Percentiles rank a stretch among this genome's conserved stretches.
These are phyloP conservation scores for Phaeoacremonium minimum DNA, from an alignment of 2,329 filamentous ascomycete genomes.

Conservation along the genomic window DNA sequence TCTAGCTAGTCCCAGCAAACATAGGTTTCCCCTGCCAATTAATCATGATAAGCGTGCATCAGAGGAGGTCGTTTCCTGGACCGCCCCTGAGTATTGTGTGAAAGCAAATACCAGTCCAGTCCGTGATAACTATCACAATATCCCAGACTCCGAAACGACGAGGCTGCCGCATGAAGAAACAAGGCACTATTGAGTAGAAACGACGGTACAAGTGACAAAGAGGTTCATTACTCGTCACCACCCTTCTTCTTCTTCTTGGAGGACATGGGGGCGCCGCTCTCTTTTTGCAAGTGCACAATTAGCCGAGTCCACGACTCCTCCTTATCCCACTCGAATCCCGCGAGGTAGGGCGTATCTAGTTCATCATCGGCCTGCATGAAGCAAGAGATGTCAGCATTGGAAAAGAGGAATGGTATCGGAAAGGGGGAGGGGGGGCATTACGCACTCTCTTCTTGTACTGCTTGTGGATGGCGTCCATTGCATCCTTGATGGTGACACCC, in stretches of 20 bases:
- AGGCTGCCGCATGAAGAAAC: constrained; percentile 21
- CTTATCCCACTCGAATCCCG: constrained; percentile 94
- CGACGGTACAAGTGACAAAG: constrained; percentile 24
- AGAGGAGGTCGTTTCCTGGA: too few species aligned
- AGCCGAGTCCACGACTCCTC: constrained; percentile 87
- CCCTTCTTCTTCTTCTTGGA: constrained; percentile 57
- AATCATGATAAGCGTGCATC: too few species aligned
- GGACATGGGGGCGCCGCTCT: constrained; percentile 38
- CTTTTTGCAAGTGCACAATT: constrained; percentile 78
- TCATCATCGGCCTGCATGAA: constrained; percentile 76
- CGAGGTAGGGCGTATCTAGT: constrained; percentile 79
- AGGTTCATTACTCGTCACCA: constrained; percentile 33
- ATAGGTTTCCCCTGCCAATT: too few species aligned
- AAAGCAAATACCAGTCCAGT: neutral
- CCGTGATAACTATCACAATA: constrained; percentile 19
- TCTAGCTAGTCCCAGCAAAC: too few species aligned
- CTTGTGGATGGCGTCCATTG: constrained; percentile 92
- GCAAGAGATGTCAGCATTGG: constrained; percentile 6
- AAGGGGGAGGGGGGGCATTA: constrained; percentile 7
- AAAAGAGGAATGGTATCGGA: constrained; percentile 1
- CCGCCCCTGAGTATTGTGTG: too few species aligned
- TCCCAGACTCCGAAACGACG: constrained; percentile 29
- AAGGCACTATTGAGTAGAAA: constrained; percentile 35
- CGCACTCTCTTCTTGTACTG: constrained; percentile 92
- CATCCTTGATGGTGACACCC: constrained; percentile 96